Conservation (phyloP, 2,329 filamentous ascomycete species). For the Paecilomyces variotii region DNA sequence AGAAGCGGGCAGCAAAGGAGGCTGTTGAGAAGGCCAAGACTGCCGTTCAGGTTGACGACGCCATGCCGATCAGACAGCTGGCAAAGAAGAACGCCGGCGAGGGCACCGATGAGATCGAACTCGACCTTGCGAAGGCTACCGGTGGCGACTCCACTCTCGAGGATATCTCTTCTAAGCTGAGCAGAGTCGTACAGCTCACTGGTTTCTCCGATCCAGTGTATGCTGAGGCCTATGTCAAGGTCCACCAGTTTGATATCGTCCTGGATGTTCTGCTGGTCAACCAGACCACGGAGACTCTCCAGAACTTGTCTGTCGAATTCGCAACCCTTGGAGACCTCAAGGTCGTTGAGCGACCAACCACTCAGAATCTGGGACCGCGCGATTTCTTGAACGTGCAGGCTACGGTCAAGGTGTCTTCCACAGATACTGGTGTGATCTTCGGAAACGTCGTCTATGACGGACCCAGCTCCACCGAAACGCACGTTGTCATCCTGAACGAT, state of each 20-base stretch:
- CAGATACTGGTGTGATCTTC: constrained; percentile 96
- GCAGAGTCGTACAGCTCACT: constrained; percentile 90
- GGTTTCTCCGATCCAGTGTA: constrained; percentile 98
- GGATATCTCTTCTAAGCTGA: constrained; percentile 87
- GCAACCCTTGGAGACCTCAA: constrained; percentile 97
- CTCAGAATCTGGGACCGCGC: constrained; percentile 88
- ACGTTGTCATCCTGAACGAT: constrained; percentile 96
- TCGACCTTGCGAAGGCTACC: constrained; percentile 88
- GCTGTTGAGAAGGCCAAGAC: constrained; percentile 88
- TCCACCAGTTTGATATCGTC: constrained; percentile 97
- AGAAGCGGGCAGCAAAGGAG: constrained; percentile 92
- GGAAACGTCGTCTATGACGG: constrained; percentile 98
- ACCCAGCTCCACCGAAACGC: constrained; percentile 81
- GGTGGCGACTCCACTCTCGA: constrained; percentile 79
- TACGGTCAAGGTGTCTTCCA: constrained; percentile 97
- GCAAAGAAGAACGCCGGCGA: constrained; percentile 83
- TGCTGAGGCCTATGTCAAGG: constrained; percentile 97
- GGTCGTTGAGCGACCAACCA: constrained; percentile 92
- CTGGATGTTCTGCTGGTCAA: constrained; percentile 95
- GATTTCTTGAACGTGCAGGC: constrained; percentile 98
- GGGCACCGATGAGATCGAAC: constrained; percentile 74
- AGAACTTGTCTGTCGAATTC: constrained; percentile 96
- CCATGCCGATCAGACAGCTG: constrained; percentile 84
- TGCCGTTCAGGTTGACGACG: constrained; percentile 91
- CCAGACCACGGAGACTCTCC: constrained; percentile 90